These are phyloP conservation scores for Acacia crassicarpa DNA, from an alignment of 306 rosid species.

Conservation along the genomic window DNA sequence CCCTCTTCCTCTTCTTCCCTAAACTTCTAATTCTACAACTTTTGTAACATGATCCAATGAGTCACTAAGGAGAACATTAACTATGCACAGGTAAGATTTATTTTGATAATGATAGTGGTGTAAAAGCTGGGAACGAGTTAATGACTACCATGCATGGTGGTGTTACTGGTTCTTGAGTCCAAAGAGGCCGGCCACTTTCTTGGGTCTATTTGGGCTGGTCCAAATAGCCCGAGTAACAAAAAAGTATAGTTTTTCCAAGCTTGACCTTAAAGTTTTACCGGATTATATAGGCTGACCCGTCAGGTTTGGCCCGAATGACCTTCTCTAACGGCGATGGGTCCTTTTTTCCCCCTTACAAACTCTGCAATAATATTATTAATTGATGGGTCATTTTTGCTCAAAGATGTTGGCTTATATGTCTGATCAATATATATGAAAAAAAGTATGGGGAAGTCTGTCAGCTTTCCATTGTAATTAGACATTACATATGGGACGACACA, in stretches of 20 bases:
- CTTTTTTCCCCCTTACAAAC: not conserved
- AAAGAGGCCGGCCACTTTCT: not conserved
- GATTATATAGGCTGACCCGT: not conserved
- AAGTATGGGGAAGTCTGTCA: not conserved
- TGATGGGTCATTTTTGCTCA: too few species aligned
- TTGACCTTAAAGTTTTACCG: not conserved
- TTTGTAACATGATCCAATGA: too few species aligned
- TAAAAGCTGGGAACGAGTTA: too few species aligned
- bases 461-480: not conserved
- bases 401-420: not conserved
- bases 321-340: not conserved
- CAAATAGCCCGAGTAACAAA: too few species aligned
- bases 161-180: not conserved
- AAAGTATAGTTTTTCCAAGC: too few species aligned
- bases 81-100: not conserved
- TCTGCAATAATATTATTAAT: not conserved
- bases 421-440: not conserved
- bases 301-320: not conserved
- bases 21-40: too few species aligned
- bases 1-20: too few species aligned
- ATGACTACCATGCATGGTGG: not conserved
- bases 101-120: too few species aligned
- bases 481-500: too few species aligned
- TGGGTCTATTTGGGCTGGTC: too few species aligned
- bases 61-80: constrained; percentile 1